These are phyloP conservation scores for Solanum sejunctum DNA, from an alignment of 257 asterid species.

Conservation along the genomic window DNA sequence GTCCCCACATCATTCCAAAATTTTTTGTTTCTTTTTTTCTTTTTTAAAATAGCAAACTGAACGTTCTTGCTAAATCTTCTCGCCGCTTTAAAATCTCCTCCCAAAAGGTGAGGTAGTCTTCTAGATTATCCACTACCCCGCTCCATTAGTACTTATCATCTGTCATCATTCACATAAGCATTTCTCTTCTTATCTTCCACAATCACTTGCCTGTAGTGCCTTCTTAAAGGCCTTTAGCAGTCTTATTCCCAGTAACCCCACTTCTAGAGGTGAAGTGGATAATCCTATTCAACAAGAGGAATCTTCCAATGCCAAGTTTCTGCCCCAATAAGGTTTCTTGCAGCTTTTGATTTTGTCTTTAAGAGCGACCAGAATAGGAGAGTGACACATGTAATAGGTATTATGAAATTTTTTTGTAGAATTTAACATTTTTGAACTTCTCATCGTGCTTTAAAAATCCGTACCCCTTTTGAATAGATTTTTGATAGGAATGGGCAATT, in stretches of 20 bases:
- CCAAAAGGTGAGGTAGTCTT: background rate
- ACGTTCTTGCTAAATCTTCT: background rate
- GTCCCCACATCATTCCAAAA: background rate
- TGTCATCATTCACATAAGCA: background rate
- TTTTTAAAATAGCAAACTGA: background rate
- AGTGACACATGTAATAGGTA: background rate
- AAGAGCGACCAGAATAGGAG: background rate
- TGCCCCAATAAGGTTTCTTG: background rate
- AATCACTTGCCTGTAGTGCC: background rate
- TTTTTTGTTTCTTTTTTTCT: background rate
- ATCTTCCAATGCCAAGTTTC: background rate
- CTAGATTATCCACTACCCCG: background rate
- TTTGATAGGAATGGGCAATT: background rate
- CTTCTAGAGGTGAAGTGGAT: background rate
- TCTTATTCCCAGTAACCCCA: background rate
- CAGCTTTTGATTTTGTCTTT: background rate
- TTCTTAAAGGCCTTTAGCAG: background rate
- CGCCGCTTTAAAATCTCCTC: background rate
- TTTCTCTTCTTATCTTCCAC: background rate
- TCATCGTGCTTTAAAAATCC: background rate
- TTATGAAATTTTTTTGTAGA: background rate
- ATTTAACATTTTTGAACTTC: background rate
- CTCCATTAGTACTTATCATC: background rate
- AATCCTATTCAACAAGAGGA: background rate
- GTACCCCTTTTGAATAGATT: background rate